Evolutionary conservation across 352 stramenopile genomes (phyloP).

Genomic region (Thraustotheca clavata): DNA sequence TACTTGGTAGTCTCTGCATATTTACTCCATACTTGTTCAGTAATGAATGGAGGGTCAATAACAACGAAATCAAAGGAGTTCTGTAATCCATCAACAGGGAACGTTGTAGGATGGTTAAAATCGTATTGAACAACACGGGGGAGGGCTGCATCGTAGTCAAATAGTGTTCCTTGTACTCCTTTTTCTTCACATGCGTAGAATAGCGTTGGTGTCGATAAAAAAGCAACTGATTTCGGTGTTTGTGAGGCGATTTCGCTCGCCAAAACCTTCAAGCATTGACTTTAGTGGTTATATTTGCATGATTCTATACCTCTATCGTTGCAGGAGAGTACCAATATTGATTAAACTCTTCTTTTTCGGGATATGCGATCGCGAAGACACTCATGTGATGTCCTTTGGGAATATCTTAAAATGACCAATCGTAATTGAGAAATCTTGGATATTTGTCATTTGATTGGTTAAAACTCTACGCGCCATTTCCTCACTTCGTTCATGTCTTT

Average conservation of each 20-base stretch:
- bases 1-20: conserved; percentile 67
- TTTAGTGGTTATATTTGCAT: too few relatives aligned
- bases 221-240: conserved; percentile 54
- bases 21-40: conserved; percentile 85
- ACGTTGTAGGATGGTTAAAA: conserved; percentile 71
- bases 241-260: conserved; percentile 53
- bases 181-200: conserved; percentile 66
- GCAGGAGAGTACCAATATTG: conserved; percentile 93
- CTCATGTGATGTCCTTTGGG: background rate
- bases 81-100: conserved; percentile 39
- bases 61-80: conserved; percentile 87
- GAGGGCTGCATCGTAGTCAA: conserved; percentile 27
- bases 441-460: background rate
- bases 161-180: background rate
- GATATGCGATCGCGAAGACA: conserved; percentile 22
- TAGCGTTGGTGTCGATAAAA: conserved; percentile 90
- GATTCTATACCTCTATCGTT: conserved; percentile 74
- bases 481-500: background rate
- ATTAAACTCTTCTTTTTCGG: conserved; percentile 91
- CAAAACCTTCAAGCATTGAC: conserved; percentile 25
- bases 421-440: background rate
- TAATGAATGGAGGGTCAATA: conserved; percentile 94
- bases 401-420: conserved; percentile 21
- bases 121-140: conserved; percentile 82
- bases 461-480: background rate